Percentiles rank a stretch among this genome's conserved stretches.
Conservation (phyloP, 192 early-diverging fungal genomes). For the Hyaloraphidium curvatum region DNA sequence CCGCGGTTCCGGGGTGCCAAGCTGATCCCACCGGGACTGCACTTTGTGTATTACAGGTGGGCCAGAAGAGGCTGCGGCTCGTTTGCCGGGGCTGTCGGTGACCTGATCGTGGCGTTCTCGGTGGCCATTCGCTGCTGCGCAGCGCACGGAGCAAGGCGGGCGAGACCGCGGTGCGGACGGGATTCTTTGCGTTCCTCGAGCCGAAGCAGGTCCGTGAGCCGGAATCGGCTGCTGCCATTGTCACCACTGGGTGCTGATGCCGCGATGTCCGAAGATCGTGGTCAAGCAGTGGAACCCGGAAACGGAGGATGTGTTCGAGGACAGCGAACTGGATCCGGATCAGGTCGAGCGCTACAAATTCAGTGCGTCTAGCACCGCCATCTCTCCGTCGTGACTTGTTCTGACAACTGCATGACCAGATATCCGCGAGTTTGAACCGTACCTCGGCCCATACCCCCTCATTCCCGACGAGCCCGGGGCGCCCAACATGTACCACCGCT, state of each 20-base stretch:
- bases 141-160: conserved; percentile 6
- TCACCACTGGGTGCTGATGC: not conserved
- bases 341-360: conserved; percentile 36
- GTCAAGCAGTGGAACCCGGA: conserved; percentile 60
- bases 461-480: conserved; percentile 23
- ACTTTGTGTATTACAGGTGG: conserved; percentile 79
- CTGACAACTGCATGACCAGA: conserved; percentile 18
- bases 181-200: conserved; percentile 57
- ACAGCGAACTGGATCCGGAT: conserved; percentile 30
- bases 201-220: conserved; percentile 27
- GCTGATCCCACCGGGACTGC: conserved; percentile 81
- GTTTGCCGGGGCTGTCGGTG: conserved; percentile 8
- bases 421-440: conserved; percentile 57
- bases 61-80: conserved; percentile 2
- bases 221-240: conserved; percentile 8
- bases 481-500: conserved; percentile 40
- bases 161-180: conserved; percentile 35
- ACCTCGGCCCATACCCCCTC: conserved; percentile 64
- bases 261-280: conserved; percentile 32
- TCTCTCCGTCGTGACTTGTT: not conserved
- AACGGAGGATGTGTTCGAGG: conserved; percentile 43
- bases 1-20: conserved; percentile 82
- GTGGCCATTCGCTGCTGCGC: not conserved
- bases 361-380: conserved; percentile 24
- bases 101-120: conserved; percentile 6